Evolutionary conservation across 2,329 filamentous ascomycete genomes (phyloP).

Genomic region (Monosporascus sp.): DNA sequence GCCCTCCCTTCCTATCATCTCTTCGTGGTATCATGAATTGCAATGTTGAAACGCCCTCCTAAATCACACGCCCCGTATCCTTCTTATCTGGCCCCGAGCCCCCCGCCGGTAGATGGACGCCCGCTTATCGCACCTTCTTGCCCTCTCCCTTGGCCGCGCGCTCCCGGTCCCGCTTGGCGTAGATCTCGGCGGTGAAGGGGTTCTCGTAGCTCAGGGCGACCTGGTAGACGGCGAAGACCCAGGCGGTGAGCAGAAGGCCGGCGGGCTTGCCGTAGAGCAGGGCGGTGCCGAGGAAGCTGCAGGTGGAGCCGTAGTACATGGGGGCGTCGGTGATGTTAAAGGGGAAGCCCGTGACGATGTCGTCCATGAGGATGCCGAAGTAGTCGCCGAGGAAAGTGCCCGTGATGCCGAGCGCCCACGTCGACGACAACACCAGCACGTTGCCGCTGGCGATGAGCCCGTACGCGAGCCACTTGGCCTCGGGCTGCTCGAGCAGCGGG

Average conservation of each 20-base stretch:
- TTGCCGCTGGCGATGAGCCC: constrained; percentile 72
- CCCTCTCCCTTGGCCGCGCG: constrained; percentile 38
- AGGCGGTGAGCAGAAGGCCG: constrained; percentile 67
- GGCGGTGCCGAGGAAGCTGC: constrained; percentile 87
- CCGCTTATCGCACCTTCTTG: constrained; percentile 47
- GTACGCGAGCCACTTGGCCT: constrained; percentile 60
- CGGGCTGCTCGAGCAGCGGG: constrained; percentile 60
- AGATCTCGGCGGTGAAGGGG: constrained; percentile 90
- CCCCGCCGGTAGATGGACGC: not conserved
- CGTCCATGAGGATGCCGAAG: constrained; percentile 96
- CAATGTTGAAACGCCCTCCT: too few species aligned
- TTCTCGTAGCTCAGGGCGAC: constrained; percentile 84
- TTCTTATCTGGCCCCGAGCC: not conserved
- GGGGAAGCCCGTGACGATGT: constrained; percentile 89
- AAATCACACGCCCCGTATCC: not conserved
- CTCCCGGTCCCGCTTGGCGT: constrained; percentile 72
- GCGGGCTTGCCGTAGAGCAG: constrained; percentile 83
- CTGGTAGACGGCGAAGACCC: constrained; percentile 74
- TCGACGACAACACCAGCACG: constrained; percentile 78
- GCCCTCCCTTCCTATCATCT: not conserved
- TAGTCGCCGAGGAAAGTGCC: constrained; percentile 98
- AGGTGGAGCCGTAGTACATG: constrained; percentile 93
- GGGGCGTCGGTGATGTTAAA: constrained; percentile 88
- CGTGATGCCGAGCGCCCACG: constrained; percentile 87
- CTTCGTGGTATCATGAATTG: too few species aligned